Conservation (phyloP, 495 filamentous ascomycete genomes). For the Pyrenopolyporus hunteri region DNA sequence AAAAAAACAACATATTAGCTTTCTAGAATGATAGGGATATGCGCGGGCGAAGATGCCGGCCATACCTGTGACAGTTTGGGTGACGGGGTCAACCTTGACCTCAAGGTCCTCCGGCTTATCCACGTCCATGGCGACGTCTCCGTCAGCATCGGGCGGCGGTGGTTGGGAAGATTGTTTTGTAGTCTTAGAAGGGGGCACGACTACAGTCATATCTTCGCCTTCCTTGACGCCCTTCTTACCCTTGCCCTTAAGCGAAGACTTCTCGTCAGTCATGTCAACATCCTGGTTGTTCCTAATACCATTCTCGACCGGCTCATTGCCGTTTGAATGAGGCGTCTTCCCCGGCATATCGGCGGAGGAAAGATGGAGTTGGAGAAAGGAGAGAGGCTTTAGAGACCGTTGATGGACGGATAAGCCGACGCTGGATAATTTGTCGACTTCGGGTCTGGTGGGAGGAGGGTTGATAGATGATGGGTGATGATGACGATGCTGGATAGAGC, state of each 20-base stretch:
- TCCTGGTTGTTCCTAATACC: constrained; percentile 77
- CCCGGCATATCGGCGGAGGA: constrained; percentile 55
- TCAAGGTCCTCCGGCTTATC: constrained; percentile 63
- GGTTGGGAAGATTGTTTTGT: constrained; percentile 66
- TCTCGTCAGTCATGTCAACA: constrained; percentile 80
- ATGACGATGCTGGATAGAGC: constrained; percentile 31
- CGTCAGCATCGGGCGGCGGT: constrained; percentile 66
- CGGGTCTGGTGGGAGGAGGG: constrained; percentile 23
- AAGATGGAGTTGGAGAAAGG: constrained; percentile 8
- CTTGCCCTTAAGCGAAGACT: constrained; percentile 62
- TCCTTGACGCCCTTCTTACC: constrained; percentile 66
- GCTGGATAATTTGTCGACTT: constrained; percentile 17
- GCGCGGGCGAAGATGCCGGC: background rate
- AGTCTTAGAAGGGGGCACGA: constrained; percentile 79
- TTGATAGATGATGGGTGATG: constrained; percentile 33
- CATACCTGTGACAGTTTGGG: constrained; percentile 59
- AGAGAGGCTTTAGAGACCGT: background rate
- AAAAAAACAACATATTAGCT: constrained; percentile 21
- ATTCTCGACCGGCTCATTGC: constrained; percentile 74
- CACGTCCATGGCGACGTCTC: constrained; percentile 77
- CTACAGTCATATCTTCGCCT: constrained; percentile 81
- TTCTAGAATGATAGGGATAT: background rate
- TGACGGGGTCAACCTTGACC: constrained; percentile 71
- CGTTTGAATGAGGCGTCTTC: constrained; percentile 75
- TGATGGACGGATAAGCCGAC: constrained; percentile 14